A percentile compares a stretch with the other conserved stretches of the same genome.
These are phyloP conservation scores for Phytophthora citricola DNA, from an alignment of 352 stramenopile species.

Conservation along the genomic window DNA sequence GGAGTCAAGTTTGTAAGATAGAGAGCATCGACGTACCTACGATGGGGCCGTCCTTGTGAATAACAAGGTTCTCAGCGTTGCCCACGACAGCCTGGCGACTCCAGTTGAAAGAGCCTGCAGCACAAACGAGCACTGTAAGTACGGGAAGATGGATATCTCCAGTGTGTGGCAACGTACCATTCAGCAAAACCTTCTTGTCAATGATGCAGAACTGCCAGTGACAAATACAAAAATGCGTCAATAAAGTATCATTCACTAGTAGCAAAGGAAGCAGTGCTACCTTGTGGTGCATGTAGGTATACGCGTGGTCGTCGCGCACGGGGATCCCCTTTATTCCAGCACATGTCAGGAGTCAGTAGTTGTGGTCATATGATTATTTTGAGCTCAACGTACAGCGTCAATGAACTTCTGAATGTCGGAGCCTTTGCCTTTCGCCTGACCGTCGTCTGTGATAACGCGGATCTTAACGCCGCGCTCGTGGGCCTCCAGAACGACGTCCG, in stretches of 20 bases:
- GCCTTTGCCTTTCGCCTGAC: conserved; percentile 59
- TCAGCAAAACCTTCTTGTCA: conserved; percentile 63
- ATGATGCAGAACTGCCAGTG: conserved; percentile 70
- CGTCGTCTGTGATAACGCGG: conserved; percentile 74
- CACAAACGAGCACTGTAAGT: conserved; percentile 1
- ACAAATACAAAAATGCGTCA: conserved; percentile 1
- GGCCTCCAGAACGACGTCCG: conserved; percentile 60
- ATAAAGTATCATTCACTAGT: neutral
- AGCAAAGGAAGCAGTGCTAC: conserved; percentile 14
- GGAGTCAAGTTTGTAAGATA: neutral
- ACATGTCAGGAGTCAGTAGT: conserved; percentile 3
- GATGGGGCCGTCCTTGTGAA: conserved; percentile 58
- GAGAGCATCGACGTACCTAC: conserved; percentile 36
- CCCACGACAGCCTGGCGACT: conserved; percentile 70
- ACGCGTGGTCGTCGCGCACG: conserved; percentile 62
- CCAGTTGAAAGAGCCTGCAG: conserved; percentile 75
- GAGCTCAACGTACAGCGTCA: conserved; percentile 47
- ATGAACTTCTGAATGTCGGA: conserved; percentile 83
- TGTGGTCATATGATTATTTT: neutral
- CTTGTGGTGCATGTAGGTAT: conserved; percentile 81
- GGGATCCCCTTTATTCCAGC: conserved; percentile 53
- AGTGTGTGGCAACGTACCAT: conserved; percentile 36
- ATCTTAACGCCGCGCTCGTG: conserved; percentile 58
- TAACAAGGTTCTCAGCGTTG: conserved; percentile 73
- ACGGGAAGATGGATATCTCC: neutral